Percentiles rank a stretch among this genome's conserved stretches.
phyloP scores from a whole-genome alignment of 306 rosid species.

The Lathyrus aphaca region DNA sequence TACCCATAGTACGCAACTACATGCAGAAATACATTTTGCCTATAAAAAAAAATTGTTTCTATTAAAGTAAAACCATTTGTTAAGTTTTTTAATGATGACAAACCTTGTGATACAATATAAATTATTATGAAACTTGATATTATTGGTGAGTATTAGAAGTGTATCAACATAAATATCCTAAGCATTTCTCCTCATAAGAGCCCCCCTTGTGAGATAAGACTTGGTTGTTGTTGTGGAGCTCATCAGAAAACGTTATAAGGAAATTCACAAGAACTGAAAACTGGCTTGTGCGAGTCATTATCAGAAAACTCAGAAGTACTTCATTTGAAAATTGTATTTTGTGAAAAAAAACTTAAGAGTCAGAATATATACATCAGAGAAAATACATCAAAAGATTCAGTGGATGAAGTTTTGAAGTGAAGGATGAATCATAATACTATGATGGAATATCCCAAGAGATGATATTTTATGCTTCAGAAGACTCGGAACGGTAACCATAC shows the following conservation, averaged over 20 bases:
- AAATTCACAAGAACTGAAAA: too few relatives aligned
- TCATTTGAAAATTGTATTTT: not conserved
- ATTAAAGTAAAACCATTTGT: too few relatives aligned
- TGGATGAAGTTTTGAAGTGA: not conserved
- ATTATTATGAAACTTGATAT: not conserved
- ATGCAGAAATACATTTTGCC: too few relatives aligned
- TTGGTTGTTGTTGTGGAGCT: not conserved
- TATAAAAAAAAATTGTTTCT: too few relatives aligned
- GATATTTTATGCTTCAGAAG: too few relatives aligned
- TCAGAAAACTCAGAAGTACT: not conserved
- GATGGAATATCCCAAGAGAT: not conserved
- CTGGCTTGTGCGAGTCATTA: not conserved
- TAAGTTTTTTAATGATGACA: too few relatives aligned
- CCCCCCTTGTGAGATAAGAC: not conserved
- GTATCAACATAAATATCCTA: not conserved
- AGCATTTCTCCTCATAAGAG: not conserved
- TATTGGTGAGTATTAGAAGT: not conserved
- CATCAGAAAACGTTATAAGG: too few relatives aligned
- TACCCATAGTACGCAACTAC: too few relatives aligned
- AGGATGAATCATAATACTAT: not conserved
- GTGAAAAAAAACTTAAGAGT: not conserved
- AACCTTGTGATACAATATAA: too few relatives aligned
- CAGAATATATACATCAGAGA: not conserved
- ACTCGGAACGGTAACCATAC: too few relatives aligned
- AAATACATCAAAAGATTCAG: not conserved